Evolutionary conservation across 2,329 filamentous ascomycete genomes (phyloP).

Genomic region (Monascus ruber): DNA sequence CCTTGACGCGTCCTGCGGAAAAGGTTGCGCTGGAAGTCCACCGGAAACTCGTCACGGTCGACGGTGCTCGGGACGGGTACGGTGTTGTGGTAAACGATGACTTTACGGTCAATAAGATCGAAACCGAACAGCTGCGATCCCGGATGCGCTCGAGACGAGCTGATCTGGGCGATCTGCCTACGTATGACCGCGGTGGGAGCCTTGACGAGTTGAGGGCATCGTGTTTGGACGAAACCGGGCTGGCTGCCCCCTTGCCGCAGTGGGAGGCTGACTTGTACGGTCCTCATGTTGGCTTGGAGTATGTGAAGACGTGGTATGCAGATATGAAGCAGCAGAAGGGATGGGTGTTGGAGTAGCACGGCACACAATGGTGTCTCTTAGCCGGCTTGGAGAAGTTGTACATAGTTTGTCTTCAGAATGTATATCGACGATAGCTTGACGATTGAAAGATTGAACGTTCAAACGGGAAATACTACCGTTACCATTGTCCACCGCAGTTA

Average conservation of each 20-base stretch:
- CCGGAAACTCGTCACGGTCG: slow-evolving; percentile 32
- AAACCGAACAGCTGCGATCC: slow-evolving; percentile 25
- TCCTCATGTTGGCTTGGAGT: slow-evolving; percentile 32
- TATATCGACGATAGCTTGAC: too few species aligned
- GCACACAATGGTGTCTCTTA: too few species aligned
- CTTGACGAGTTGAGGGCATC: slow-evolving; percentile 26
- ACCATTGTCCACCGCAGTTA: too few species aligned
- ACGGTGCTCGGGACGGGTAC: slow-evolving; percentile 34
- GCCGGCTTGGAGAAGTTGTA: too few species aligned
- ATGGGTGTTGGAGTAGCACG: slow-evolving; percentile 1
- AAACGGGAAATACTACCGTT: too few species aligned
- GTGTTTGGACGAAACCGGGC: slow-evolving; percentile 33
- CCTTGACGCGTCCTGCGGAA: slow-evolving; percentile 31
- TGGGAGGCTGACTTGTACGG: slow-evolving; percentile 37
- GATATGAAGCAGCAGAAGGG: slow-evolving; percentile 6
- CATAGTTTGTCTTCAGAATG: too few species aligned
- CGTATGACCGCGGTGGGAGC: slow-evolving; percentile 35
- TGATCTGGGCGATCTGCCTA: slow-evolving; percentile 8
- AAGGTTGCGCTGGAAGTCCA: slow-evolving; percentile 38
- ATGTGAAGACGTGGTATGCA: slow-evolving; percentile 35
- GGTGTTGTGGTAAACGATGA: slow-evolving; percentile 32
- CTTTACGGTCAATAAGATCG: slow-evolving; percentile 23
- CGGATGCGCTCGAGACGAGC: slow-evolving; percentile 18
- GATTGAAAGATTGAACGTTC: too few species aligned
- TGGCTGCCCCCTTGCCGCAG: slow-evolving; percentile 31